phyloP scores from a whole-genome alignment of 2,329 filamentous ascomycete genomes.

The Fusarium sterilihyphosum region DNA sequence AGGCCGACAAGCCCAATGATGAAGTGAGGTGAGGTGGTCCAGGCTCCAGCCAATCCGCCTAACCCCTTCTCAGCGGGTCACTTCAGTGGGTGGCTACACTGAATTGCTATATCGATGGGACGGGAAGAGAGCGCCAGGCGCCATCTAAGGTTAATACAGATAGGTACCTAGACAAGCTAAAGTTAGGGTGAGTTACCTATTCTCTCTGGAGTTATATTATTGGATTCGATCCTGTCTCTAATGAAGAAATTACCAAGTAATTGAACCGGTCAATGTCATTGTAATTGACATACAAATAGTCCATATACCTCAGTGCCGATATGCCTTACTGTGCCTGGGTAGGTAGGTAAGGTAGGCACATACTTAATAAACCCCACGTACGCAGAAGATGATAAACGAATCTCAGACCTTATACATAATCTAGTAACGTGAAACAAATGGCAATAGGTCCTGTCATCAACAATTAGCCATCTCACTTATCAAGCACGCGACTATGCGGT shows the following conservation, averaged over 20 bases:
- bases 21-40: constrained; percentile 21
- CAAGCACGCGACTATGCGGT: constrained; percentile 27
- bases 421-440: not conserved
- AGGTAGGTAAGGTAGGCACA: not conserved
- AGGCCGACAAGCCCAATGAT: not conserved
- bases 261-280: not conserved
- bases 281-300: not conserved
- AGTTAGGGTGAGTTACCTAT: not conserved
- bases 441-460: not conserved
- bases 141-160: not conserved
- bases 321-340: not conserved
- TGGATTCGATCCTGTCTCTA: not conserved
- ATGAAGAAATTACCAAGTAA: not conserved
- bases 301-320: not conserved
- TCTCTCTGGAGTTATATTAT: not conserved
- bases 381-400: not conserved
- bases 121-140: not conserved
- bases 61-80: not conserved
- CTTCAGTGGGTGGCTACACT: constrained; percentile 11
- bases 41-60: not conserved
- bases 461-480: not conserved
- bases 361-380: not conserved
- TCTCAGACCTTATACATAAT: not conserved
- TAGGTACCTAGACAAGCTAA: not conserved
- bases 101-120: not conserved